A percentile compares a stretch with the other conserved stretches of the same genome.
Conservation (phyloP, 108 stramenopile genomes). For the Fragilaria radians region DNA sequence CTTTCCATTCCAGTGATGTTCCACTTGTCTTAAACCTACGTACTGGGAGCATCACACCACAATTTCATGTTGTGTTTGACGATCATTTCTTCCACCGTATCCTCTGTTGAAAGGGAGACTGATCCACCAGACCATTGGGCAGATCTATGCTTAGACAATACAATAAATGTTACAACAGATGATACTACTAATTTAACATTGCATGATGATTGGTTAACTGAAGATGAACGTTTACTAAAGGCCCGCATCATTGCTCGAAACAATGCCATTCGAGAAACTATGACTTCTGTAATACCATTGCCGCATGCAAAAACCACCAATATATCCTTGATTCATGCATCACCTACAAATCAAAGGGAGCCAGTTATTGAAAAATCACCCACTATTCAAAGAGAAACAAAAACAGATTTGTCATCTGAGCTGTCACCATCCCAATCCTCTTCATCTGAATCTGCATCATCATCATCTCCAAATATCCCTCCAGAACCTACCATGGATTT, state of each 20-base stretch:
- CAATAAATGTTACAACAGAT: background rate
- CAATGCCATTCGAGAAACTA: background rate
- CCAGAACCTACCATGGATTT: background rate
- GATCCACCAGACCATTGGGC: background rate
- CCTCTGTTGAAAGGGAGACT: background rate
- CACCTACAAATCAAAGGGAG: no score
- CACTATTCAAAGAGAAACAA: background rate
- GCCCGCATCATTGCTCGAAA: background rate
- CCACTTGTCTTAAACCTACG: constrained; percentile 28
- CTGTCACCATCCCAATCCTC: background rate
- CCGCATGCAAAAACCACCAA: background rate
- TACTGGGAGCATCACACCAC: constrained; percentile 30
- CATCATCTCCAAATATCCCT: no score
- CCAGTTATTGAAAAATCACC: background rate
- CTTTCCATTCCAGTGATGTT: constrained; percentile 23
- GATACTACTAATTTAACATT: background rate
- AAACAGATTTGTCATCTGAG: background rate
- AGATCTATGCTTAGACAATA: background rate
- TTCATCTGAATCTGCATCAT: no score
- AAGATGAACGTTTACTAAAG: background rate
- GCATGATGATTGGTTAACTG: constrained; percentile 9
- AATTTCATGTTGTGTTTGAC: constrained; percentile 47
- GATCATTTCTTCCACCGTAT: constrained; percentile 33
- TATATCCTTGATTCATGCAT: background rate
- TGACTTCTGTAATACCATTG: background rate